A percentile compares a stretch with the other conserved stretches of the same genome.
These are phyloP conservation scores for Suhomyces emberorum DNA, from an alignment of 805 yeast species.

Conservation along the genomic window DNA sequence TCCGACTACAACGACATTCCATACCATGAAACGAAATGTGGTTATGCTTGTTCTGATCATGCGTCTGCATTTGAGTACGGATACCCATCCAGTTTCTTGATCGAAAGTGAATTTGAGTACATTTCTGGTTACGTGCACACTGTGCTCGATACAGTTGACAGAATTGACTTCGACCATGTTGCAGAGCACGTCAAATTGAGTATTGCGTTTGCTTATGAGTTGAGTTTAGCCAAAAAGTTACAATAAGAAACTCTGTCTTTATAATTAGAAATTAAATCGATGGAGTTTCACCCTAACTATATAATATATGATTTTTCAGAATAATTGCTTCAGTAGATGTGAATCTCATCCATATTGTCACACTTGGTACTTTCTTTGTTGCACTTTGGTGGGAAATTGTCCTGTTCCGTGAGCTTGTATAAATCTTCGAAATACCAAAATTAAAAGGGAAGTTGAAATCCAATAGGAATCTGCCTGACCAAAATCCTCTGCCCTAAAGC, in stretches of 20 bases:
- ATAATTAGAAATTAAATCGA: neutral
- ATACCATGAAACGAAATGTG: constrained; percentile 74
- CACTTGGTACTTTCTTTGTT: no score
- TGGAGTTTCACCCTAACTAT: neutral
- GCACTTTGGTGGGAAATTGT: no score
- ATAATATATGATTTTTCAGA: no score
- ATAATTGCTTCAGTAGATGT: no score
- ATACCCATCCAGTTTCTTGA: constrained; percentile 77
- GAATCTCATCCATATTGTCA: no score
- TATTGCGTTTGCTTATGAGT: constrained; percentile 69
- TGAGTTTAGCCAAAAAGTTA: constrained; percentile 27
- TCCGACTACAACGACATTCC: constrained; percentile 63
- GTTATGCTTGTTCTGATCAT: constrained; percentile 93
- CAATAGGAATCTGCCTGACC: no score
- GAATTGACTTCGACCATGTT: constrained; percentile 75
- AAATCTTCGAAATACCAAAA: no score
- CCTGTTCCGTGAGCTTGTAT: no score
- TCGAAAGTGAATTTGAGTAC: constrained; percentile 68
- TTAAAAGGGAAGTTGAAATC: no score
- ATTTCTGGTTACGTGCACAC: constrained; percentile 74
- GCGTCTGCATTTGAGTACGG: constrained; percentile 82
- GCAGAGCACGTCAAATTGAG: constrained; percentile 77
- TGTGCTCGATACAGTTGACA: constrained; percentile 74
- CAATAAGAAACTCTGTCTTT: constrained; percentile 9
- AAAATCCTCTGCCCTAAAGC: no score